Evolutionary conservation across 2,329 filamentous ascomycete genomes (phyloP), one percentile per base, ranked within the genome.

Genomic region (Colletotrichum aenigma): DNA sequence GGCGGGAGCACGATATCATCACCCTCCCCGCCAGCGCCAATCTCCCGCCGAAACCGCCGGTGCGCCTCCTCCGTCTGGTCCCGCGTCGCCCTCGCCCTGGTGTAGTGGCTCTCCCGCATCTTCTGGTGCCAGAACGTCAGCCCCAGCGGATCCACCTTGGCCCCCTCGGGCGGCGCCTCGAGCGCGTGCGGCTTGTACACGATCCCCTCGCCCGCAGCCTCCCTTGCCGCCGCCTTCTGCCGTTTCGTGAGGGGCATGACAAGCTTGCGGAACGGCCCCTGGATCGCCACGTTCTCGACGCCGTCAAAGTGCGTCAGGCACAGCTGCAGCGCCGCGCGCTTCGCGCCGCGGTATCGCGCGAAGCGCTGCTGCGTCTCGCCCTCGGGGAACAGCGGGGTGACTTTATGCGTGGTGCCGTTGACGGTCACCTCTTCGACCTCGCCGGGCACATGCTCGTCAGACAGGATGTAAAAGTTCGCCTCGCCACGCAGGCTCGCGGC

Each of bases 271-370:
- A 84, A 86, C 4, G 83, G 81, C 4, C 81, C 84, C 72, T 83
- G 82, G 52, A 84, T 79, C 8, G 79, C 77, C 56, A 78, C 79
- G 70, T 87, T 87, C 79, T 87, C 87, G 6, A 70, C 48, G 70
- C 79, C 85, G 34, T 81, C 80, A 62, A 88, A 84, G 15, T 81
- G 76, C 55, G 84, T 83, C 36, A 89, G 81, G 21, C 82, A 83
- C 34, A 84, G 83, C 77, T 89, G 87, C 26, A 89, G 80, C 21
- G 84, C 88, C 9, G 87, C 88, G 60, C 88, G 85, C 56, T 85
- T 83, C 70, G 82, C 83, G 2, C 87, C 88, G 13, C 86, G 86
- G 67, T 86, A 83, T 4, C 66, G 70, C 3, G 84, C 82, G 77
- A 84, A 86, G 21, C 77, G 66, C 15, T 77, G 55, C 34, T 82